A percentile compares a stretch with the other conserved stretches of the same genome.
phyloP scores from a whole-genome alignment of 2,329 filamentous ascomycete genomes.

The Rutstroemia sp. region DNA sequence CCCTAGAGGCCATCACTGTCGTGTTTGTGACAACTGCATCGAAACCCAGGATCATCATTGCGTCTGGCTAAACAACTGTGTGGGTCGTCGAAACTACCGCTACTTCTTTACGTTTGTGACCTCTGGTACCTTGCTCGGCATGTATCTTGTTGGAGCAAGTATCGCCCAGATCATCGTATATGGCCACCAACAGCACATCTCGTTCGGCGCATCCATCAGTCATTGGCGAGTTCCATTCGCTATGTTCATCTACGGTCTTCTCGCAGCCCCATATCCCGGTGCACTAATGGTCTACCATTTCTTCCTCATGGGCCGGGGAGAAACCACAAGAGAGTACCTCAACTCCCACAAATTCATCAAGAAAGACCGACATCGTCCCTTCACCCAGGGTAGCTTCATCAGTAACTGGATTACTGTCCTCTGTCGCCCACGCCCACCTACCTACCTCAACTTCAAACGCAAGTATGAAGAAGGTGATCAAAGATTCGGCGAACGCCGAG shows the following conservation, averaged over 20 bases:
- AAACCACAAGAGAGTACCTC: conserved; percentile 93
- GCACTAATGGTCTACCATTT: conserved; percentile 84
- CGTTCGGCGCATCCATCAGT: conserved; percentile 61
- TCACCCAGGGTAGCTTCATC: conserved; percentile 67
- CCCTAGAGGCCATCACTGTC: conserved; percentile 90
- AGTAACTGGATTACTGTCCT: conserved; percentile 79
- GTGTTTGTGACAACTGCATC: conserved; percentile 93
- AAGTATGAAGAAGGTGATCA: conserved; percentile 75
- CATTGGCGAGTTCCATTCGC: conserved; percentile 77
- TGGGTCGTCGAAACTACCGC: conserved; percentile 93
- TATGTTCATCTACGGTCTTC: conserved; percentile 74
- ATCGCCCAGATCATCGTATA: conserved; percentile 77
- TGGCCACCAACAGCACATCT: conserved; percentile 52
- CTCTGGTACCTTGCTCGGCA: conserved; percentile 65
- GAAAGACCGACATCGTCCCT: conserved; percentile 84
- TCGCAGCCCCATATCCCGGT: conserved; percentile 72
- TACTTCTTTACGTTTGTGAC: conserved; percentile 94
- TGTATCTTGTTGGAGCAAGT: conserved; percentile 70
- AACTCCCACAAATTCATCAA: conserved; percentile 94
- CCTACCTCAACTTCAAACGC: conserved; percentile 81
- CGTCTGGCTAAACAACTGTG: conserved; percentile 98
- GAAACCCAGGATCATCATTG: conserved; percentile 98
- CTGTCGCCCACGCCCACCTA: conserved; percentile 75
- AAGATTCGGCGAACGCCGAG: conserved; percentile 58
- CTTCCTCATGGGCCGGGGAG: conserved; percentile 82